Evolutionary conservation across 2,329 filamentous ascomycete genomes (phyloP), one percentile per base, ranked within the genome.

Genomic region (Colletotrichum tropicale): DNA sequence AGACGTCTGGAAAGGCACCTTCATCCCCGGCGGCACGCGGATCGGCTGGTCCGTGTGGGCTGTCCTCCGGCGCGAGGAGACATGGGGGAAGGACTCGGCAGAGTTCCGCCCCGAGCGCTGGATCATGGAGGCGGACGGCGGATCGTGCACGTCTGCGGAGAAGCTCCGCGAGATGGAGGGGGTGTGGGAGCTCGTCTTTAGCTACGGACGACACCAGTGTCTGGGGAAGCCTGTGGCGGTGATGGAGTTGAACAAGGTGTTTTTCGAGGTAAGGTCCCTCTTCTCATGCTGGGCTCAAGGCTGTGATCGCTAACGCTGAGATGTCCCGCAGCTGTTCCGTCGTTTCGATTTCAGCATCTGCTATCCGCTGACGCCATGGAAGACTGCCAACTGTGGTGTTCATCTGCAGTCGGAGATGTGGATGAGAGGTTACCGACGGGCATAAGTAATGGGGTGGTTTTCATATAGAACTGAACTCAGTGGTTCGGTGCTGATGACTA

Each of bases 241-340:
- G 13, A 83, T 87, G 75, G 85, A 87, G 77, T 28, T 86, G 64
- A 84, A 86, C 12, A 87, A 81, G 78, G 48, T 84, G 1, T 80
- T 87, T 36, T 85, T 87, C 24, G 87, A 89, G 82, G 85, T 86
- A 62, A 70, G 62, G 26, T 6, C n/a, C 15, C 36, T 32, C 15
- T 52, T 13, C 0, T 13, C 16, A 18, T 0, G 26, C 5, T 9
- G 61, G 70, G 12, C 0, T 13, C 9, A 15, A 52, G 30, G 10
- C 13, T 21, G 21, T 13, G 18, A 24, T 26, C 7, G 55, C 56
- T 74, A 34, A 76, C 9, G 24, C 30, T 64, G 61, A 43, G 9
- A 28, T 16, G 60, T 52, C 16, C 18, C 5, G 0, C 3, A 84
- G 83, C 64, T 83, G 1, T 56, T 84, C n/a, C 76, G 81, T 13